Conservation (phyloP, 1,284 basidiomycete genomes). For the Phellinidium pouzarii region DNA sequence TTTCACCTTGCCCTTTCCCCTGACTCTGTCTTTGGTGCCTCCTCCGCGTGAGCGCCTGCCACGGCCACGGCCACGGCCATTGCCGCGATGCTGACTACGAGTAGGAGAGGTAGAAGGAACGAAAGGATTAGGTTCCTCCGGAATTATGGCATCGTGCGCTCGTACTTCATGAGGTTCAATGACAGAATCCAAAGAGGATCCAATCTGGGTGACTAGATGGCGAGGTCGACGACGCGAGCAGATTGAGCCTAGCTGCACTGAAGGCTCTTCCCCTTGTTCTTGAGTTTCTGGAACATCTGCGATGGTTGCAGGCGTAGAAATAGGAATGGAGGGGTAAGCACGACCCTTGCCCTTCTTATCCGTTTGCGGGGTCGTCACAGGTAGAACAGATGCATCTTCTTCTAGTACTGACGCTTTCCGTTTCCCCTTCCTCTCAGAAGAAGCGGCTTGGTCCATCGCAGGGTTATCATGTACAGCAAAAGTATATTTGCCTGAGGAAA, state of each 20-base stretch:
- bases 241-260: constrained; percentile 30
- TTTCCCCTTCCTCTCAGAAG: not conserved
- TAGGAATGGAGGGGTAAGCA: not conserved
- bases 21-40: constrained; percentile 25
- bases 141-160: not conserved
- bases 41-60: not conserved
- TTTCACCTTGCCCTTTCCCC: constrained; percentile 33
- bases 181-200: too few relatives aligned
- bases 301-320: not conserved
- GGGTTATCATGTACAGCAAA: not conserved
- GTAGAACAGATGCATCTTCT: not conserved
- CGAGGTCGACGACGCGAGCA: constrained; percentile 50
- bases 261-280: not conserved
- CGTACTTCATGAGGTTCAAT: not conserved
- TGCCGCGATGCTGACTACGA: not conserved
- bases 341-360: constrained; percentile 4
- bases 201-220: too few relatives aligned
- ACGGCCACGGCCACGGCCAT: constrained; percentile 2
- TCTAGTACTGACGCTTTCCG: not conserved
- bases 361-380: not conserved
- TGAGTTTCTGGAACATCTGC: not conserved
- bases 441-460: not conserved
- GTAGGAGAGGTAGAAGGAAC: not conserved
- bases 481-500: not conserved
- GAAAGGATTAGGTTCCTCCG: not conserved